Evolutionary conservation across 169 alveolate species (phyloP), one percentile per base, ranked within the genome.

Genomic region (Besnoitia besnoiti): DNA sequence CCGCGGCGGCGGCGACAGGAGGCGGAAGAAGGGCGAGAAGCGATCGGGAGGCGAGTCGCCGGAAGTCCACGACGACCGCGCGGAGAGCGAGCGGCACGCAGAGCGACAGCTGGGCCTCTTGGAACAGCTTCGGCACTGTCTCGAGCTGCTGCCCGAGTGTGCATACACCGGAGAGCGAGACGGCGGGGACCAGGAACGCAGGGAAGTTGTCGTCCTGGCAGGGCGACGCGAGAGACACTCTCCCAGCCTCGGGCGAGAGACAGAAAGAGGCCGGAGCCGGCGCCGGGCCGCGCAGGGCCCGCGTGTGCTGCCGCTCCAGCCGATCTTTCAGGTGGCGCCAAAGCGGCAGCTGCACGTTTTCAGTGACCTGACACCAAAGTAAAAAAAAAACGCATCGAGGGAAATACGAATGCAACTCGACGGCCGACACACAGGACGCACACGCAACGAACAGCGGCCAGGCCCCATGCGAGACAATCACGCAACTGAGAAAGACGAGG

Each of bases 121-220:
- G 44, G 59, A 77, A 77, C 44, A 77, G 59, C 1, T 21, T 27
- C 37, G 87, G 87, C 37, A 77, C 37, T 0, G 87, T 19, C 55
- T 27, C n/a, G 42, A 77, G 61, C 55, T 77, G 87, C 33, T 77
- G 44, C 33, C 87, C 87, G 35, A 77, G 87, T 77, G 87, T 77
- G 40, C 87, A 77, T 40, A 77, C 87, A 77, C 61, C 87, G 12
- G 55, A 24, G 40, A 77, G 59, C 21, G 87, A 24, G 37, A 77
- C 59, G 33, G 87, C 37, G 19, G 87, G 59, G 8, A 42, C 55
- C 21, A 42, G 14, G 40, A 2, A 3, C 16, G 87, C 10, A 55
- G 40, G 40, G 40, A 77, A 5, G 39, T 39, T 35, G n/a, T n/a
- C n/a, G n/a, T n/a, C n/a, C n/a, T n/a, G n/a, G n/a, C n/a, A n/a